phyloP scores from a whole-genome alignment of 805 yeast species.

The Saccharomyces paradoxus region DNA sequence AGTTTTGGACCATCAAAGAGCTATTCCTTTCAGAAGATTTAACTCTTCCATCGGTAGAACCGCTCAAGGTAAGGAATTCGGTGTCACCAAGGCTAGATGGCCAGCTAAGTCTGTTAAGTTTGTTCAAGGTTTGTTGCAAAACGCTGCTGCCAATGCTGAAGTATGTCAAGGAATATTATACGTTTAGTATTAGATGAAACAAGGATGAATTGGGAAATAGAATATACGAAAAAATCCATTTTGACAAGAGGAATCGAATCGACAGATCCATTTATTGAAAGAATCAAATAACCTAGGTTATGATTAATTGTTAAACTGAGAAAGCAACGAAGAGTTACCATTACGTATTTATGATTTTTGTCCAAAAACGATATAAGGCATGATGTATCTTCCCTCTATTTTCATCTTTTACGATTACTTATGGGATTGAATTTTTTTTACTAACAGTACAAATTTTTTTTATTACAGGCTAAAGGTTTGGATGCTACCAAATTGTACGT shows the following conservation, averaged over 20 bases:
- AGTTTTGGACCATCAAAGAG: constrained; percentile 97
- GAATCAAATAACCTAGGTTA: background rate
- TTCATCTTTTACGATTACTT: constrained; percentile 1
- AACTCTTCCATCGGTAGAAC: constrained; percentile 96
- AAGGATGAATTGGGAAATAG: background rate
- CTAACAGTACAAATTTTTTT: constrained; percentile 3
- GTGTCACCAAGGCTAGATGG: constrained; percentile 99
- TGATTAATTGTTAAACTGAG: background rate
- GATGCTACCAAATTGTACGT: constrained; percentile 89
- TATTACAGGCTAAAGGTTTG: constrained; percentile 77
- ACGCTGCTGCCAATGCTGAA: constrained; percentile 99
- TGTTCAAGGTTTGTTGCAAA: constrained; percentile 87
- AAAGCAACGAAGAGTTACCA: background rate
- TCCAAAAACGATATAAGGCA: background rate
- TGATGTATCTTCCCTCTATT: background rate
- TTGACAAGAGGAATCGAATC: background rate
- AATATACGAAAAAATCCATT: background rate
- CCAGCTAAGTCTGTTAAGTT: constrained; percentile 97
- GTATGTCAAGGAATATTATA: constrained; percentile 31
- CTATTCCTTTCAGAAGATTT: constrained; percentile 98
- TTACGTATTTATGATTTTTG: background rate
- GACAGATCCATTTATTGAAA: background rate
- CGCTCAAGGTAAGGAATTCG: constrained; percentile 99
- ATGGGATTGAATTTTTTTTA: constrained; percentile 1
- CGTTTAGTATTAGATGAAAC: background rate